Base-by-base conservation (phyloP, 2,329 filamentous ascomycete species). In the Fusarium robinianum region DNA sequence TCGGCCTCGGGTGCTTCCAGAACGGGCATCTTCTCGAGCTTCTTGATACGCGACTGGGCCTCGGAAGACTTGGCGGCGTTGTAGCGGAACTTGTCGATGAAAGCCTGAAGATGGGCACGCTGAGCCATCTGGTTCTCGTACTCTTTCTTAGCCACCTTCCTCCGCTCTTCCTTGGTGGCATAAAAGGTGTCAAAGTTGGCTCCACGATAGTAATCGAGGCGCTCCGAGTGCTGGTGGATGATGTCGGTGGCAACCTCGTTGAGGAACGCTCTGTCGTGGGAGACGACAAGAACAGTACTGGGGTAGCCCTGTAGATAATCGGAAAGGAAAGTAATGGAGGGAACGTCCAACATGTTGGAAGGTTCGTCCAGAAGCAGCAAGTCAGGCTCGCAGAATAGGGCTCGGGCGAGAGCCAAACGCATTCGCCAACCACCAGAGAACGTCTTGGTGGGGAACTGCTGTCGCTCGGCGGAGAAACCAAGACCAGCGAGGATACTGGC, bases 351-450 rank as follows among this genome's bases (percentile, higher is more conserved):
- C 92, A 97, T 97, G 84, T 97, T 97, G 42, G 92, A 97, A 73
- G 94, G 94, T 83, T 99, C 94, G 76, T 99, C 94, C 60, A 99
- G 90, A 67, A 99, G 80, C 47, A 99, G 74, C 38, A 99, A 77
- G 72, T 99, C 94, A 29, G 94, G 94, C 68, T 99, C 94, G 74
- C 94, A 99, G 77, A 99, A 99, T 23, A 99, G 81, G 10, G 94
- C 94, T 79, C 94, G 80, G 9, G 94, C 94, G 51, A 99, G 79
- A 10, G 94, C 94, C 63, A 99, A 75, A 76, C 94, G 87, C 94
- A 99, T 99, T 72, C 94, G 85, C 94, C 94, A 99, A 87, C 94
- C 94, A 79, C 94, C 94, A 39, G 94, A 99, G 74, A 99, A 99
- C 5, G 92, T 97, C 78, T 89, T 97, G 41, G 94, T 99, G 11